Base-by-base conservation (phyloP, 768 basidiomycete species). In the Boletus rubropictus region DNA sequence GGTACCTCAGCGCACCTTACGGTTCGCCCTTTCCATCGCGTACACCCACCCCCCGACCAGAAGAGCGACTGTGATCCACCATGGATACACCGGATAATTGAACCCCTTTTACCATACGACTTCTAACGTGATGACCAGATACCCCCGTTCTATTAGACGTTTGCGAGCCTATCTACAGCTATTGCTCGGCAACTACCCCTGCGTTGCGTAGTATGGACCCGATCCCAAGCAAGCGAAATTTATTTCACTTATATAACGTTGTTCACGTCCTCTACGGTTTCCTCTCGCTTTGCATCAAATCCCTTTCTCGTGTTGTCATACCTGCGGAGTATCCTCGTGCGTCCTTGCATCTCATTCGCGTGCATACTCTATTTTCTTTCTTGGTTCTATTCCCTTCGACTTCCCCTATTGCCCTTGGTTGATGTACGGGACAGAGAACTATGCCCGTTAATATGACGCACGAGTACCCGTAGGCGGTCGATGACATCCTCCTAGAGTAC, bases 1-100 rank as follows among this genome's bases (percentile, higher is more conserved):
- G 74, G 37, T 76, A 77, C 55, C 70, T 77, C 51, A 68, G 62
- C 36, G 75, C 75, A 34, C 74, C 75, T 21, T 76, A 76, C 41
- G 74, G 74, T 18, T 77, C 75, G 17, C 74, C 75, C 5, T 71
- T 68, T 51, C 75, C 73, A 10, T 76, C 75, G 28, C 72, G 74
- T 20, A 70, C 75, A 35, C 72, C 74, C 3, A 76, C 75, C 1
- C 74, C 75, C 12, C 55, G 61, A 57, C 64, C 49, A 28, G 67
- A 69, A 47, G 67, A 66, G 54, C 55, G 61, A 46, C 44, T 32
- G 61, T 66, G 55, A 68, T 34, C 39, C 36, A 22, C 22, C 42
- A 49, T 39, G 54, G 45, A 52, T 45, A 39, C 33, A 36, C 35
- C 43, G 39, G 41, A 51, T 50, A 54, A 56, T 50, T 28, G 52